Conservation (phyloP, 2,329 filamentous ascomycete species). For the Sclerotiophoma versabilis region DNA sequence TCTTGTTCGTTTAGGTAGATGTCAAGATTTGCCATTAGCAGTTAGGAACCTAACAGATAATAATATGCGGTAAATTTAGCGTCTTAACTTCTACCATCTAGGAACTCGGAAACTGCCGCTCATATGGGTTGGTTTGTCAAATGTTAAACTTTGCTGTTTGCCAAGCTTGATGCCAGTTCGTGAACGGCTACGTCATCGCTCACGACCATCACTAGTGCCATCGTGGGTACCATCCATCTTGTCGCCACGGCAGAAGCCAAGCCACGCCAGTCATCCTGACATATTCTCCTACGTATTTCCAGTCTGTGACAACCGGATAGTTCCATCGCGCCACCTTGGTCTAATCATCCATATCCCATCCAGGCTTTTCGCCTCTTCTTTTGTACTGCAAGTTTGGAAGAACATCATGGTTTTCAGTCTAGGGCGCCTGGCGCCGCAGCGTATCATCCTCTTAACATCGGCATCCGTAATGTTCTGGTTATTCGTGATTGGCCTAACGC, state of each 20-base stretch:
- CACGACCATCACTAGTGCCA: slow-evolving; percentile 7
- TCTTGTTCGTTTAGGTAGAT: no score
- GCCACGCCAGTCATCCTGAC: slow-evolving; percentile 19
- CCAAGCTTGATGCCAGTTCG: background rate
- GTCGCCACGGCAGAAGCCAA: slow-evolving; percentile 9
- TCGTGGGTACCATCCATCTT: background rate
- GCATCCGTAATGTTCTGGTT: slow-evolving; percentile 43
- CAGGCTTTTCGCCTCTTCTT: background rate
- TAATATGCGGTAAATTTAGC: no score
- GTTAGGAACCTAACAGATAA: no score
- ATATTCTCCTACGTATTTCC: no score
- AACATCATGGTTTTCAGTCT: slow-evolving; percentile 32
- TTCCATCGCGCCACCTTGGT: background rate
- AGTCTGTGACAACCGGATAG: background rate
- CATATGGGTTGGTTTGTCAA: background rate
- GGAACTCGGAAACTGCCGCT: no score
- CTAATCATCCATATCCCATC: background rate
- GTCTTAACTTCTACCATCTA: no score
- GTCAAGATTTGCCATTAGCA: no score
- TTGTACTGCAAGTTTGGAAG: background rate
- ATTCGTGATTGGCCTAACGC: slow-evolving; percentile 50
- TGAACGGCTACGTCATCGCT: slow-evolving; percentile 26
- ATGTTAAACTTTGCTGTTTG: no score
- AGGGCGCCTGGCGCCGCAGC: slow-evolving; percentile 31
- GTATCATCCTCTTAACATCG: slow-evolving; percentile 36